Percentiles rank a stretch among this genome's conserved stretches.
These are phyloP conservation scores for Nitzschia putrida DNA, from an alignment of 108 stramenopile species.

Conservation along the genomic window DNA sequence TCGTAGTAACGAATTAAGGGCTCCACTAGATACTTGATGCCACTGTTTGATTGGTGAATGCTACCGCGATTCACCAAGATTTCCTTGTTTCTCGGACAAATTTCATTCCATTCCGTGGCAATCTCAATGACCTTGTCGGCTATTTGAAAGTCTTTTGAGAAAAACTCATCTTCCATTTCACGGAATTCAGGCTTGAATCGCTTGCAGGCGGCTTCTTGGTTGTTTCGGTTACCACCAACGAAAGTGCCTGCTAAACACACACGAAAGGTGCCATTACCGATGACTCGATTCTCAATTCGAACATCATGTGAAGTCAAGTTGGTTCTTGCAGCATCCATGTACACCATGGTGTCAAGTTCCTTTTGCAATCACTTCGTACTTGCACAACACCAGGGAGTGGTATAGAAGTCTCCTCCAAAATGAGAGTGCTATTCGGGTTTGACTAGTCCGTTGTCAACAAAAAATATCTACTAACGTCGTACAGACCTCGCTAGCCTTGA, in stretches of 20 bases:
- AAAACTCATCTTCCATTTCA: constrained; percentile 57
- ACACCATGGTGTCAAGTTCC: background rate
- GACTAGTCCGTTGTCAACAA: no score
- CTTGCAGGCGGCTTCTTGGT: constrained; percentile 68
- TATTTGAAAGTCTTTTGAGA: constrained; percentile 50
- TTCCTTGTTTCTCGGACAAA: constrained; percentile 52
- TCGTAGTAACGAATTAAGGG: constrained; percentile 68
- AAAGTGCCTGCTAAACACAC: constrained; percentile 55
- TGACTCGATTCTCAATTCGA: constrained; percentile 9
- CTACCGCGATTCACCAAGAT: constrained; percentile 58
- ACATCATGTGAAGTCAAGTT: constrained; percentile 58
- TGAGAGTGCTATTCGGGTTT: no score
- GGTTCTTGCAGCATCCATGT: constrained; percentile 54
- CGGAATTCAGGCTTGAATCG: constrained; percentile 54
- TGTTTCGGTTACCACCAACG: constrained; percentile 71
- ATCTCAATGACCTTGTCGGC: constrained; percentile 59
- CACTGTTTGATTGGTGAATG: constrained; percentile 41
- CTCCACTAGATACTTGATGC: constrained; percentile 62
- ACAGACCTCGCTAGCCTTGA: no score
- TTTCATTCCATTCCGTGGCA: constrained; percentile 66
- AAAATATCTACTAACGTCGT: no score
- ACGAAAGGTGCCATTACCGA: constrained; percentile 66
- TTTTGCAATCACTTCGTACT: no score
- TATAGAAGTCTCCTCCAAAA: no score
- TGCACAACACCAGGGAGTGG: no score